phyloP scores from a whole-genome alignment of 2,329 filamentous ascomycete species.

The Aspergillus luchuensis region DNA sequence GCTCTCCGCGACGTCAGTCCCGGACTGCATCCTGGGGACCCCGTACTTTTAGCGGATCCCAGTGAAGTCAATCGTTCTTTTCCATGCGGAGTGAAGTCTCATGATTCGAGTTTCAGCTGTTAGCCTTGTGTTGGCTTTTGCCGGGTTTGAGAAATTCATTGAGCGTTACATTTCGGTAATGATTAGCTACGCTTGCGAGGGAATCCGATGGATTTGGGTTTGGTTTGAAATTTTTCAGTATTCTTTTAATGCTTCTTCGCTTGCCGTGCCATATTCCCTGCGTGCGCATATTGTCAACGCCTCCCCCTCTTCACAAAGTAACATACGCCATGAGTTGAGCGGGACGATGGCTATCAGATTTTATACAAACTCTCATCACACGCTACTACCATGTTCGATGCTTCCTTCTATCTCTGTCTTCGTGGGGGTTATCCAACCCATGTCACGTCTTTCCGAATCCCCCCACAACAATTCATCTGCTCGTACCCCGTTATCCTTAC shows the following conservation, averaged over 20 bases:
- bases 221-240: constrained; percentile 21
- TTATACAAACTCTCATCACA: neutral
- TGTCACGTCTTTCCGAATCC: neutral
- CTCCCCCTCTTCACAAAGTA: constrained; percentile 15
- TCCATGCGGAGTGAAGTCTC: constrained; percentile 5
- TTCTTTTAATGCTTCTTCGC: constrained; percentile 22
- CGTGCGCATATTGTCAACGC: constrained; percentile 12
- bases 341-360: constrained; percentile 5
- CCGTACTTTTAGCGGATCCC: constrained; percentile 26
- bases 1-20: constrained; percentile 31
- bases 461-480: neutral
- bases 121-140: constrained; percentile 13
- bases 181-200: constrained; percentile 27
- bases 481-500: neutral
- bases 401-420: neutral
- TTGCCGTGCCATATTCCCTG: constrained; percentile 21
- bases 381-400: neutral
- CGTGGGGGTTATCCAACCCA: neutral
- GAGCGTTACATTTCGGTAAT: constrained; percentile 26
- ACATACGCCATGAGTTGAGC: constrained; percentile 10
- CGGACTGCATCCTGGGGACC: constrained; percentile 33
- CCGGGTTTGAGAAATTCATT: constrained; percentile 23
- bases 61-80: constrained; percentile 19
- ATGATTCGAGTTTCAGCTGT: constrained; percentile 8
- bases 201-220: constrained; percentile 22